phyloP scores from a whole-genome alignment of 495 filamentous ascomycete genomes.

The Clohesyomyces aquaticus region DNA sequence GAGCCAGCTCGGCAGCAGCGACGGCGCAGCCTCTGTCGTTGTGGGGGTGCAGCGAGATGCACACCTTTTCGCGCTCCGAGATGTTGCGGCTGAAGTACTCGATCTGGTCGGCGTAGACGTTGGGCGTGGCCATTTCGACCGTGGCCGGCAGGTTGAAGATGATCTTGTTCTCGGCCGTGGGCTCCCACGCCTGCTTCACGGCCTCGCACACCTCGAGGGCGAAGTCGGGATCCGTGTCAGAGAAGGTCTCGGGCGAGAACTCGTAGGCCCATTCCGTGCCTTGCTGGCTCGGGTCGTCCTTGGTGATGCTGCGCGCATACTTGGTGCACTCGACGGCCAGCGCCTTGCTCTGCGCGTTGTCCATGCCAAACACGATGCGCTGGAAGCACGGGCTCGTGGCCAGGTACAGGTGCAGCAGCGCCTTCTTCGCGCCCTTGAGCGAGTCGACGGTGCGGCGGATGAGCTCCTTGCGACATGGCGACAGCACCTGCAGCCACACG shows the following conservation, averaged over 20 bases:
- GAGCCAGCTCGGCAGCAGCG: constrained; percentile 87
- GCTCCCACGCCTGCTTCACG: constrained; percentile 94
- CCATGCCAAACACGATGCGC: constrained; percentile 84
- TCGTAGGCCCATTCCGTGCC: constrained; percentile 92
- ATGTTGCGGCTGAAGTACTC: constrained; percentile 89
- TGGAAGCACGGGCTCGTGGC: constrained; percentile 94
- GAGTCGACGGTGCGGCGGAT: constrained; percentile 90
- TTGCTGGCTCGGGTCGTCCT: constrained; percentile 79
- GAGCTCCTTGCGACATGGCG: constrained; percentile 90
- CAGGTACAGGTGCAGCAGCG: constrained; percentile 95
- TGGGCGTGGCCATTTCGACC: constrained; percentile 94
- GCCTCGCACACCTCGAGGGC: constrained; percentile 86
- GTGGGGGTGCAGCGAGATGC: constrained; percentile 85
- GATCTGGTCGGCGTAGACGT: constrained; percentile 95
- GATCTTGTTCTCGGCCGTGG: constrained; percentile 78
- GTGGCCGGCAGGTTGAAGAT: constrained; percentile 98
- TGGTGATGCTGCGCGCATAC: constrained; percentile 86
- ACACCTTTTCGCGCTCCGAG: constrained; percentile 77
- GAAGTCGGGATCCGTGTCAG: constrained; percentile 84
- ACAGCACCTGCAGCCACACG: constrained; percentile 94
- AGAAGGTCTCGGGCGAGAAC: constrained; percentile 97
- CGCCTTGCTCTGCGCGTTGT: constrained; percentile 77
- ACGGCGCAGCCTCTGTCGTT: constrained; percentile 92
- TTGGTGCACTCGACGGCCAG: constrained; percentile 86
- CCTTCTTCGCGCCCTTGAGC: constrained; percentile 87